Percentiles rank a stretch among this genome's conserved stretches.
Evolutionary conservation across 805 yeast genomes (phyloP).

Genomic region (Candida takata): DNA sequence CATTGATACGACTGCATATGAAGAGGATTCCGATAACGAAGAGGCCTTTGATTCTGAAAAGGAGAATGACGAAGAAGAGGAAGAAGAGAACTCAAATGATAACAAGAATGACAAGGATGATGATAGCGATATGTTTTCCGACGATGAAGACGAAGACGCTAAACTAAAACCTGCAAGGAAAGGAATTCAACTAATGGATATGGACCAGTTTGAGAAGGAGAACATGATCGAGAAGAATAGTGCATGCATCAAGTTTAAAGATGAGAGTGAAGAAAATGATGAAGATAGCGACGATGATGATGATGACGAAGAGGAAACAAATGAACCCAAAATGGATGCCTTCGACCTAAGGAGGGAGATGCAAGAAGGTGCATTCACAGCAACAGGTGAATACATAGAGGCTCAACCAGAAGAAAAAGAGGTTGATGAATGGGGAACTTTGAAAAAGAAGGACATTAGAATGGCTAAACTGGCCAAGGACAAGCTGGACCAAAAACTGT

Average conservation of each 20-base stretch:
- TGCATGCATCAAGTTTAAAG: background rate
- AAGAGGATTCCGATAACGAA: conserved; percentile 23
- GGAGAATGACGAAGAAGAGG: conserved; percentile 25
- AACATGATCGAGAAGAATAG: conserved; percentile 9
- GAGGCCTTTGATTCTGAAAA: conserved; percentile 20
- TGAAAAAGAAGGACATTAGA: conserved; percentile 29
- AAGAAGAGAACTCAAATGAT: no score
- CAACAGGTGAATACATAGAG: conserved; percentile 48
- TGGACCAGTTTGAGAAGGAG: conserved; percentile 31
- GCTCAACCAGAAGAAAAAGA: conserved; percentile 23
- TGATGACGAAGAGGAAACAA: conserved; percentile 13
- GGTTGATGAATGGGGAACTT: conserved; percentile 30
- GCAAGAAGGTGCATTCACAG: conserved; percentile 54
- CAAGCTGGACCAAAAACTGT: conserved; percentile 19
- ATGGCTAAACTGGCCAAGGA: conserved; percentile 31
- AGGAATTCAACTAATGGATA: conserved; percentile 26
- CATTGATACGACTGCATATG: conserved; percentile 15
- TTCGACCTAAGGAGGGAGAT: conserved; percentile 53
- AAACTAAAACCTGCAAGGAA: conserved; percentile 7
- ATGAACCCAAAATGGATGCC: conserved; percentile 46
- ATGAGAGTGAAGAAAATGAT: conserved; percentile 6
- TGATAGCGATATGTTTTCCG: conserved; percentile 18
- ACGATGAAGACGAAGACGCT: conserved; percentile 16
- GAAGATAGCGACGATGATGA: conserved; percentile 17
- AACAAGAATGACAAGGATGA: background rate